phyloP scores from a whole-genome alignment of 768 basidiomycete genomes.

The Xanthoconium purpureum region DNA sequence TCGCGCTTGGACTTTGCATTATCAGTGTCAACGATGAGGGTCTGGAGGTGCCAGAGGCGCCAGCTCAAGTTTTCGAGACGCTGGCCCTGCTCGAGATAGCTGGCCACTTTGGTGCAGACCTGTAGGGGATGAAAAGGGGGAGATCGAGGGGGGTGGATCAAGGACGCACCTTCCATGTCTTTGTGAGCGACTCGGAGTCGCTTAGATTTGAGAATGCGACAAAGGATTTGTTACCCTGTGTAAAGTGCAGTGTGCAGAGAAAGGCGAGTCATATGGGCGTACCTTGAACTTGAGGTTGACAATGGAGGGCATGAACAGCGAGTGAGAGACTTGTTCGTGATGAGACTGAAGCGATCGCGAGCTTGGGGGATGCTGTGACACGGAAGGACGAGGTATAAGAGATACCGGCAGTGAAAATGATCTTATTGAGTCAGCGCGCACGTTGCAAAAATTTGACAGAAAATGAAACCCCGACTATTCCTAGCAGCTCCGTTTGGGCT shows the following conservation, averaged over 20 bases:
- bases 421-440: conserved; percentile 18
- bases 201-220: conserved; percentile 87
- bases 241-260: too few species aligned
- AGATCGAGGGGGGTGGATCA: conserved; percentile 2
- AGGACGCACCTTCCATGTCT: conserved; percentile 79
- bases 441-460: conserved; percentile 28
- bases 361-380: conserved; percentile 8
- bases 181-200: conserved; percentile 81
- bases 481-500: conserved; percentile 28
- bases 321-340: neutral
- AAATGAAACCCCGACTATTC: conserved; percentile 34
- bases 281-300: conserved; percentile 87
- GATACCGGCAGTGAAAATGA: conserved; percentile 18
- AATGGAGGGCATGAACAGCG: conserved; percentile 64
- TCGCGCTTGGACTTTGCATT: conserved; percentile 84
- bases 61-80: conserved; percentile 89
- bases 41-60: conserved; percentile 91
- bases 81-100: conserved; percentile 88
- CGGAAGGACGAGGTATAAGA: conserved; percentile 23
- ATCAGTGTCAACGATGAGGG: conserved; percentile 87
- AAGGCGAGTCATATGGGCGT: neutral
- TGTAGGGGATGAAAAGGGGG: conserved; percentile 25
- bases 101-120: conserved; percentile 89
- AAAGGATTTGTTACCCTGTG: conserved; percentile 89
- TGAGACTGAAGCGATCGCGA: conserved; percentile 16